phyloP scores from a whole-genome alignment of 2,329 filamentous ascomycete species.

The Fusarium setosum region DNA sequence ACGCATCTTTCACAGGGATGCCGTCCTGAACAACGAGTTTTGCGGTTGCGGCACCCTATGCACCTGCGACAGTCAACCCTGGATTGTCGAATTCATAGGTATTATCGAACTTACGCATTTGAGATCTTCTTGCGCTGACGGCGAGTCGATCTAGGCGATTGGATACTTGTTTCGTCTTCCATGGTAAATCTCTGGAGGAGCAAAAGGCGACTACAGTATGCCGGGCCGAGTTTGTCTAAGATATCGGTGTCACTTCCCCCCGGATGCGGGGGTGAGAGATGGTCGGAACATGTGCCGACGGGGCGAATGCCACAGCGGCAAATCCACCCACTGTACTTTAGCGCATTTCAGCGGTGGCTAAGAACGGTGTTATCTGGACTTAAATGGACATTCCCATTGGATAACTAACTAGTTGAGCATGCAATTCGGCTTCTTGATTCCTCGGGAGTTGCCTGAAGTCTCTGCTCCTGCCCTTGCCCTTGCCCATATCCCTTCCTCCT shows the following conservation, averaged over 20 bases:
- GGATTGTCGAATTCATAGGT: neutral
- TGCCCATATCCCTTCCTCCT: too few relatives aligned
- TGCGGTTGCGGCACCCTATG: constrained; percentile 32
- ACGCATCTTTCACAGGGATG: constrained; percentile 31
- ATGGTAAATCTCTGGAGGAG: neutral
- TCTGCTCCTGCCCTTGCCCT: too few relatives aligned
- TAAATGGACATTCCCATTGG: too few relatives aligned
- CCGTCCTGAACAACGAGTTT: constrained; percentile 31
- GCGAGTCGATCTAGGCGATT: neutral
- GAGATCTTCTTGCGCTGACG: constrained; percentile 19
- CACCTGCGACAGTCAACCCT: constrained; percentile 13
- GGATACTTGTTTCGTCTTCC: neutral
- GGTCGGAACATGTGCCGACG: too few relatives aligned
- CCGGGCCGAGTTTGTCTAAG: neutral
- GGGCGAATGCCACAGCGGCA: too few relatives aligned
- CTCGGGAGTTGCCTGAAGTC: too few relatives aligned
- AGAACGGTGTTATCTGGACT: too few relatives aligned
- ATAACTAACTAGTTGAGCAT: too few relatives aligned
- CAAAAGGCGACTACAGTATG: neutral
- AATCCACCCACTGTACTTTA: too few relatives aligned
- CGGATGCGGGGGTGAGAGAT: neutral
- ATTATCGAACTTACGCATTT: constrained; percentile 12
- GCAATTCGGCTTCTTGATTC: neutral
- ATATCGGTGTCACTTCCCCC: neutral
- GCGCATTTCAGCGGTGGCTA: too few relatives aligned